These are phyloP conservation scores for Discostella stelligera DNA, from an alignment of 352 stramenopile genomes.

Conservation along the genomic window DNA sequence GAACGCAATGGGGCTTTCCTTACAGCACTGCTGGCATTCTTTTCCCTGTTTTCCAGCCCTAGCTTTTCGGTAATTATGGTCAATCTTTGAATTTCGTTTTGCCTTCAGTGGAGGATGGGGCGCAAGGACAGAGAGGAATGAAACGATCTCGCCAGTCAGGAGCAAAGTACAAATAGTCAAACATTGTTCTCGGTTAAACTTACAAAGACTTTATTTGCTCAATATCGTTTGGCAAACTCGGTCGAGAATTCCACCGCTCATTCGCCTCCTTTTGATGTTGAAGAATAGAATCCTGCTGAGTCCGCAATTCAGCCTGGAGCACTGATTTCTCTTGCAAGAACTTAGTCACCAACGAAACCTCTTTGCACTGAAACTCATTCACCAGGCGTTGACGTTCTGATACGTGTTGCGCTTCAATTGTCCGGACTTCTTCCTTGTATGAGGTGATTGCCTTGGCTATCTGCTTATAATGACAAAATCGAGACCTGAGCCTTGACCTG, in stretches of 20 bases:
- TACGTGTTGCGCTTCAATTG: conserved; percentile 19
- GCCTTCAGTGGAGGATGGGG: conserved; percentile 12
- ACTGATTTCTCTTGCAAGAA: conserved; percentile 30
- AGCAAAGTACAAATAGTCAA: conserved; percentile 1
- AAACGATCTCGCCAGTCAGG: not conserved
- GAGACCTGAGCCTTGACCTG: not conserved
- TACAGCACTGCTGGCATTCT: conserved; percentile 10
- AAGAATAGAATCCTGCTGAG: conserved; percentile 9
- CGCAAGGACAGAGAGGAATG: not conserved
- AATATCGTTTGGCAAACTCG: conserved; percentile 16
- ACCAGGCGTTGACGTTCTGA: conserved; percentile 19
- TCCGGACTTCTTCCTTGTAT: conserved; percentile 24
- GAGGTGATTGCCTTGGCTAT: not conserved
- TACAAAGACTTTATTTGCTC: conserved; percentile 38
- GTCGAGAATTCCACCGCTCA: conserved; percentile 16
- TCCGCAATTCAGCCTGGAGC: conserved; percentile 11
- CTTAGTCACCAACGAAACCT: conserved; percentile 20
- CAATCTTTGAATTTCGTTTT: conserved; percentile 31
- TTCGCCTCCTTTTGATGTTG: conserved; percentile 15
- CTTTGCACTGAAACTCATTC: conserved; percentile 24
- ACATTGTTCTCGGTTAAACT: conserved; percentile 1
- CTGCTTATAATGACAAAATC: not conserved
- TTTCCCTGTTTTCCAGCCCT: conserved; percentile 41
- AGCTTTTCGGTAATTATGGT: conserved; percentile 15
- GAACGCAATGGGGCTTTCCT: conserved; percentile 22